Conservation (phyloP, 139 green algal genomes). For the Closterium sp. region DNA sequence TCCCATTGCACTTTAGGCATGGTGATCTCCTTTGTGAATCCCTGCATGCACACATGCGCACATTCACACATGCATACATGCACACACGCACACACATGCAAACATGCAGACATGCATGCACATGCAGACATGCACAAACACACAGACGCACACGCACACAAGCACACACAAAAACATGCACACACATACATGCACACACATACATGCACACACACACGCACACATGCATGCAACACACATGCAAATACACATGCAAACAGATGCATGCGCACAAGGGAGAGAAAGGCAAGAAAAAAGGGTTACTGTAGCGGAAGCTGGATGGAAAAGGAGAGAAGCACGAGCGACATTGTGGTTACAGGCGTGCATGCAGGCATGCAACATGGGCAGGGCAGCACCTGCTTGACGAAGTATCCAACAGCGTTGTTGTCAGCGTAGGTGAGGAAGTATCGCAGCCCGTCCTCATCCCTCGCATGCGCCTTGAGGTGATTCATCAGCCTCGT, state of each 20-base stretch:
- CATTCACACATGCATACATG: not conserved
- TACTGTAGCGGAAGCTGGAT: no score
- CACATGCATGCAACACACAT: not conserved
- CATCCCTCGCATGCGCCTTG: slow-evolving; percentile 70
- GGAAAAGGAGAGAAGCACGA: not conserved
- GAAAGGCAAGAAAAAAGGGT: no score
- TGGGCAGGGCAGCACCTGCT: slow-evolving; percentile 68
- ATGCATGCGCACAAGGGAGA: no score
- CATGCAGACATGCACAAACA: not conserved
- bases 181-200: no score
- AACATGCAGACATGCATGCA: not conserved
- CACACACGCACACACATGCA: not conserved
- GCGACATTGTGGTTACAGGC: not conserved
- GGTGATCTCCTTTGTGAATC: slow-evolving; percentile 86
- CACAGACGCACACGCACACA: no score
- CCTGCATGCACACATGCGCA: slow-evolving; percentile 28
- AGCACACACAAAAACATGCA: no score
- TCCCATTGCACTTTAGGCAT: slow-evolving; percentile 57
- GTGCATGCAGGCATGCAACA: not conserved
- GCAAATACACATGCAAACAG: no score
- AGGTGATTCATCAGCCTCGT: slow-evolving; percentile 96
- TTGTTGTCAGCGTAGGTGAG: slow-evolving; percentile 99
- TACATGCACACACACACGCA: no score
- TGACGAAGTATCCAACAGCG: slow-evolving; percentile 96
- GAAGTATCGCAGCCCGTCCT: slow-evolving; percentile 82